Evolutionary conservation across 1,284 basidiomycete genomes (phyloP).

Genomic region (Puccinia polysora): DNA sequence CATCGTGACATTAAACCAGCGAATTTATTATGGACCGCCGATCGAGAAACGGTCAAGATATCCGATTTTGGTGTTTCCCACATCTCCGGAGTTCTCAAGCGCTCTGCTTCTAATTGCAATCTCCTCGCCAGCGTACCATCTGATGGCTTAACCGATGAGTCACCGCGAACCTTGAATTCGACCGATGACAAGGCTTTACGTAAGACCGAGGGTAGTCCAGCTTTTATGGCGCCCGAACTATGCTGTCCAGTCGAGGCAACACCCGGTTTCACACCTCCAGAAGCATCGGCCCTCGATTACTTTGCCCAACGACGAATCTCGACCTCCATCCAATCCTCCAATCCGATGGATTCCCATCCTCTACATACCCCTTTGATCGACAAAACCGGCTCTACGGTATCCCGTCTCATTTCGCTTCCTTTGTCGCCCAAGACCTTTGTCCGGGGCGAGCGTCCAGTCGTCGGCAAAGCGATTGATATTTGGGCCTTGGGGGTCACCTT

Average conservation of each 20-base stretch:
- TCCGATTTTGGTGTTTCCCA: conserved; percentile 96
- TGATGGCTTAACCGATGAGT: neutral
- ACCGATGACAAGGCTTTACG: conserved; percentile 81
- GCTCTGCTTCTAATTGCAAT: conserved; percentile 51
- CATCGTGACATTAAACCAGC: conserved; percentile 99
- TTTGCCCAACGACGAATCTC: conserved; percentile 22
- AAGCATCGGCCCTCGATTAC: conserved; percentile 42
- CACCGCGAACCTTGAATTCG: conserved; percentile 53
- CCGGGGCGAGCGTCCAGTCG: conserved; percentile 60
- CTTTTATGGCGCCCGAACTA: conserved; percentile 96
- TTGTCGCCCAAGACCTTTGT: conserved; percentile 24
- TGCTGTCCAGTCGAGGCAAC: conserved; percentile 59
- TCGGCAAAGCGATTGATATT: conserved; percentile 95
- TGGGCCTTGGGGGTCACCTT: conserved; percentile 98
- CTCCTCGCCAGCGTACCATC: conserved; percentile 19
- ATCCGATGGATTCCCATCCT: conserved; percentile 46
- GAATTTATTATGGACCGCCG: conserved; percentile 83
- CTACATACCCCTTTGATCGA: conserved; percentile 11
- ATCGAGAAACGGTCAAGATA: conserved; percentile 81
- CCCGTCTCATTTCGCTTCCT: conserved; percentile 32
- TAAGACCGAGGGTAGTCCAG: conserved; percentile 91
- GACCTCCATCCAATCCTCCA: conserved; percentile 43
- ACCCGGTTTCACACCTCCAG: conserved; percentile 45
- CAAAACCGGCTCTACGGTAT: neutral
- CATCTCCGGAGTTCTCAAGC: conserved; percentile 77